phyloP scores from a whole-genome alignment of 1,284 basidiomycete species.

The Mycocalia duriaeana region DNA sequence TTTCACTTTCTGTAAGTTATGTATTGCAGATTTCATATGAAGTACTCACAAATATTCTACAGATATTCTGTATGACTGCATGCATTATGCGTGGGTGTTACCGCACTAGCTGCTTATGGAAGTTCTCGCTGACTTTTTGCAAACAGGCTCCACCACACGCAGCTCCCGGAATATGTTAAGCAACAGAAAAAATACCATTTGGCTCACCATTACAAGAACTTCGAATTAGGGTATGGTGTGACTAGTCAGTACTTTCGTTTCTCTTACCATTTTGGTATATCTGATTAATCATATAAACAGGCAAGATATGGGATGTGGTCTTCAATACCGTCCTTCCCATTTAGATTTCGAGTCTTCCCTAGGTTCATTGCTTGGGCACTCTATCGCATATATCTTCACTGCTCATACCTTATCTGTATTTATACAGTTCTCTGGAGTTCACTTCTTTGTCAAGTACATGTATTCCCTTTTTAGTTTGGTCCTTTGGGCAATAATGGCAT shows the following conservation, averaged over 20 bases:
- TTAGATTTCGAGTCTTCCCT: too few relatives aligned
- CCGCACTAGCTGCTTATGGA: too few relatives aligned
- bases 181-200: constrained; percentile 98
- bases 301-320: constrained; percentile 92
- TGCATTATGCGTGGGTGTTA: constrained; percentile 86
- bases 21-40: background rate
- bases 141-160: constrained; percentile 86
- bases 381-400: too few relatives aligned
- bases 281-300: constrained; percentile 29
- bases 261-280: background rate
- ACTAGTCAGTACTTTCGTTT: constrained; percentile 53
- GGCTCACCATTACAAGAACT: constrained; percentile 99
- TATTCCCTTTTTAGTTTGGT: too few relatives aligned
- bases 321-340: constrained; percentile 81
- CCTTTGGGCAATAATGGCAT: too few relatives aligned
- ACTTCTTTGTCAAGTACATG: too few relatives aligned
- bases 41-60: constrained; percentile 9
- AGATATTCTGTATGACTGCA: constrained; percentile 87
- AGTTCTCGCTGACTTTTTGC: too few relatives aligned
- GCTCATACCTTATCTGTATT: too few relatives aligned
- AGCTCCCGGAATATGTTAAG: constrained; percentile 80
- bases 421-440: too few relatives aligned
- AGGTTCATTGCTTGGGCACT: too few relatives aligned
- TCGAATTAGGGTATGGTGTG: constrained; percentile 97
- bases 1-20: constrained; percentile 79